Conservation (phyloP, 2,329 filamentous ascomycete species). For the Aureobasidium namibiae region DNA sequence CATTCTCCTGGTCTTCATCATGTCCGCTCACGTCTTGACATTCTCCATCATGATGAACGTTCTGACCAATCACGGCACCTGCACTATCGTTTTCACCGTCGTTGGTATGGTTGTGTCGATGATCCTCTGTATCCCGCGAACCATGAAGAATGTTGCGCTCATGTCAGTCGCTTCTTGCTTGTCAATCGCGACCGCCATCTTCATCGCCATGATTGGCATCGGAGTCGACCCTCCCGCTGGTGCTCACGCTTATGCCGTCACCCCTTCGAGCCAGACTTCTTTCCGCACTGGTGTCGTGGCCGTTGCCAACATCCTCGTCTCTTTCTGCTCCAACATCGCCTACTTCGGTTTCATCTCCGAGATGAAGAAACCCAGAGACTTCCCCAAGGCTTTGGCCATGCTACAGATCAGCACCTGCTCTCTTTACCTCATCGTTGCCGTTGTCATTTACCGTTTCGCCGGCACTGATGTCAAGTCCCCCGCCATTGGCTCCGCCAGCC, state of each 20-base stretch:
- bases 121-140: conserved; percentile 52
- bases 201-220: conserved; percentile 58
- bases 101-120: conserved; percentile 52
- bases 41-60: conserved; percentile 62
- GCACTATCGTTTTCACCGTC: conserved; percentile 57
- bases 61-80: conserved; percentile 52
- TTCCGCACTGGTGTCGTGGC: conserved; percentile 50
- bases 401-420: conserved; percentile 52
- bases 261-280: conserved; percentile 30
- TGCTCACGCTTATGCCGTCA: conserved; percentile 29
- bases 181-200: conserved; percentile 55
- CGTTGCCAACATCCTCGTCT: conserved; percentile 55
- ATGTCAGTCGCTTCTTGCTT: conserved; percentile 56
- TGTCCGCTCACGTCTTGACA: conserved; percentile 63
- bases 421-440: conserved; percentile 56
- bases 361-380: conserved; percentile 52
- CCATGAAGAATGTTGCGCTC: conserved; percentile 54
- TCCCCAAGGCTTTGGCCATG: conserved; percentile 53
- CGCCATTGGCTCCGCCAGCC: conserved; percentile 53
- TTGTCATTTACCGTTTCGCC: conserved; percentile 58
- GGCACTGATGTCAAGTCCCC: conserved; percentile 56
- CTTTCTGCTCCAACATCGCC: conserved; percentile 41
- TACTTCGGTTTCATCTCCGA: conserved; percentile 57
- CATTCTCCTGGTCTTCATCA: conserved; percentile 60
- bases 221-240: conserved; percentile 41